Evolutionary conservation across 257 asterid genomes (phyloP), one percentile per base, ranked within the genome.

Genomic region (Sherardia arvensis): DNA sequence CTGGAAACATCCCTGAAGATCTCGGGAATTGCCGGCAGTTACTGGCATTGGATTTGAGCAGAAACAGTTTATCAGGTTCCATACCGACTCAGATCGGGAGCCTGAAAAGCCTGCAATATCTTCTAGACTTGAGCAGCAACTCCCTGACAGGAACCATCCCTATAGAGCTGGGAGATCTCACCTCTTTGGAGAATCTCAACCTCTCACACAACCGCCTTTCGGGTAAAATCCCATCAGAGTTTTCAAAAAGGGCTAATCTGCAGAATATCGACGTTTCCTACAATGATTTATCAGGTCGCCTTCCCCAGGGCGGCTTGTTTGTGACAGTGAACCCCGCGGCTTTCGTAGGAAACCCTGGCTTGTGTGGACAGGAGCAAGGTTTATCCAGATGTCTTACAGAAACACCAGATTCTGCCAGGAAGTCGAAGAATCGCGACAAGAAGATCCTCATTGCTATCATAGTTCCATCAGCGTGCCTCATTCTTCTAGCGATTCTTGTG

Each of bases 291-390:
- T 84, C 95, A 1, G 93, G 93, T 61, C 84, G 74, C 38, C 67
- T 86, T 71, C 98, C 98, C 2, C 57, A 43, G 2, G 74, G 72
- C 27, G 71, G 54, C 67, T 43, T 61, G 53, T 91, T 91, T 79
- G 69, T 17, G 4, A 43, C 30, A 23, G 86, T 86, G 45, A 57
- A 88, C 6, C 78, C 77, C 40, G 29, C 69, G 33, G 80, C 85
- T 59, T 91, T 72, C 65, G 20, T 23, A 5, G 94, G 74, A 17
- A 91, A 91, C 64, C 17, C 74, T 4, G 92, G 86, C 38, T 58
- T 91, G 57, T 91, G 98, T 73, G 96, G 95, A 69, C 64, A 78
- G 58, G 76, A 70, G 77, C 70, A 71, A 62, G 95, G 94, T 58
- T 63, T 88, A 45, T 36, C 71, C 62, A 70, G 79, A 18, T 91